A percentile compares a stretch with the other conserved stretches of the same genome.
These are phyloP conservation scores for Vararia minispora DNA, from an alignment of 768 basidiomycete species.

Conservation along the genomic window DNA sequence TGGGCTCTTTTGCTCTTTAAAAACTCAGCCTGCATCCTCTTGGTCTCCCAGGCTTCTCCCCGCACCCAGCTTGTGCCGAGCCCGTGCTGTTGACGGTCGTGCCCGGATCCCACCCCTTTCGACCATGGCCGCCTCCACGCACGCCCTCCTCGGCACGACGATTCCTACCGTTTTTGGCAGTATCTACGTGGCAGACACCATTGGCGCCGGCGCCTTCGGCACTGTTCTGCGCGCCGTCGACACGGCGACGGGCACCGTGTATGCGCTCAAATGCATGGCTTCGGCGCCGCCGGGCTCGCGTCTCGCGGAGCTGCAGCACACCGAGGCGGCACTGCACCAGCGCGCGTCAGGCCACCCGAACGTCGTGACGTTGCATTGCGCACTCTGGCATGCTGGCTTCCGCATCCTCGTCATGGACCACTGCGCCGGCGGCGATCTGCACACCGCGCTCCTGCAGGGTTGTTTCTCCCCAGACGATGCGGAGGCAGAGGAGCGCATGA, in stretches of 20 bases:
- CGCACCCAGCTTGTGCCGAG: too few species aligned
- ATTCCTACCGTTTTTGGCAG: background rate
- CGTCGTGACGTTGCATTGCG: slow-evolving; percentile 6
- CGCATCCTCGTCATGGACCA: slow-evolving; percentile 23
- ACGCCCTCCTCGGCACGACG: background rate
- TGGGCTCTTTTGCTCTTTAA: too few species aligned
- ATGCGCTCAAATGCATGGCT: background rate
- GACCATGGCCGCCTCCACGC: too few species aligned
- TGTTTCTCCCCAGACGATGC: slow-evolving; percentile 28
- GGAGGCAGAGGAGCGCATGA: slow-evolving; percentile 52
- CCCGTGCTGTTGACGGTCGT: too few species aligned
- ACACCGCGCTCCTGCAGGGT: slow-evolving; percentile 51
- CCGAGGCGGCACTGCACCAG: slow-evolving; percentile 5
- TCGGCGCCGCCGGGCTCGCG: background rate
- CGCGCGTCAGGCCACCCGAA: background rate
- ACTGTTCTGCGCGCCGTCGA: background rate
- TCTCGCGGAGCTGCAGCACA: background rate
- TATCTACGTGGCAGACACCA: background rate
- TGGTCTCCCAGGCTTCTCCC: too few species aligned
- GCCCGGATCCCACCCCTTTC: too few species aligned
- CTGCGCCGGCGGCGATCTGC: slow-evolving; percentile 55
- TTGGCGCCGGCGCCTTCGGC: background rate
- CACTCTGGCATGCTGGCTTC: slow-evolving; percentile 1
- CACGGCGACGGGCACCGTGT: background rate
- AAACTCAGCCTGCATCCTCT: too few species aligned